Evolutionary conservation across 1,284 basidiomycete species (phyloP).

Genomic region (Malassezia caprae): DNA sequence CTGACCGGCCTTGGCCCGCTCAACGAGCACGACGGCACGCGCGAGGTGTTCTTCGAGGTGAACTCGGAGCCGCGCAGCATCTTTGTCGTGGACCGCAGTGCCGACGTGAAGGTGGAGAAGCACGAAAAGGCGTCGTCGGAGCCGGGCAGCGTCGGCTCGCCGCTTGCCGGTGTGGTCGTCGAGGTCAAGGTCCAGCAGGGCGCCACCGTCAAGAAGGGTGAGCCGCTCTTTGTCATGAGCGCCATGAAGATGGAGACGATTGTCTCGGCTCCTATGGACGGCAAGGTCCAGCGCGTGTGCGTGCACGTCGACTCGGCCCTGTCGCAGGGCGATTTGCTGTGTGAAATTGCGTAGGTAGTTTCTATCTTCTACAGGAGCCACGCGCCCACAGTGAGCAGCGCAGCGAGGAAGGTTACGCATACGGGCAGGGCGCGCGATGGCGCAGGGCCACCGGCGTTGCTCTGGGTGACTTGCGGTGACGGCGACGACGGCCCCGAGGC

Average conservation of each 20-base stretch:
- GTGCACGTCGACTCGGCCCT: constrained; percentile 67
- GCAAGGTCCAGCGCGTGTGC: constrained; percentile 81
- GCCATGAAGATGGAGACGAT: constrained; percentile 67
- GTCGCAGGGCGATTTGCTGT: constrained; percentile 73
- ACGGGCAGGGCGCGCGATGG: neutral
- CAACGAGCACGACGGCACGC: constrained; percentile 75
- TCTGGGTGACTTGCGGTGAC: neutral
- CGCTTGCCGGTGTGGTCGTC: constrained; percentile 78
- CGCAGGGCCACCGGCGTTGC: neutral
- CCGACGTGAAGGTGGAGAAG: constrained; percentile 78
- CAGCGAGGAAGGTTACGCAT: neutral
- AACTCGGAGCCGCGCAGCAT: constrained; percentile 44
- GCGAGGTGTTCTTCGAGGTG: constrained; percentile 92
- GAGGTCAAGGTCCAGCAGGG: constrained; percentile 96
- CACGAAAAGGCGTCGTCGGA: constrained; percentile 86
- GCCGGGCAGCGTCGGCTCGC: constrained; percentile 84
- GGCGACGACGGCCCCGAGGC: neutral
- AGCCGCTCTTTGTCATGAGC: constrained; percentile 62
- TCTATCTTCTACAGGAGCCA: neutral
- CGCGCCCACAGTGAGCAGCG: neutral
- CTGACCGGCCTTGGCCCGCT: constrained; percentile 90
- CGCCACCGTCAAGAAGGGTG: constrained; percentile 92
- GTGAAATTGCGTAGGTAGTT: constrained; percentile 57
- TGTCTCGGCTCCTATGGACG: constrained; percentile 86
- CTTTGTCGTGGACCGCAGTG: constrained; percentile 84